A percentile compares a stretch with the other conserved stretches of the same genome.
phyloP scores from a whole-genome alignment of 306 rosid species.

The Cajanus cajan region DNA sequence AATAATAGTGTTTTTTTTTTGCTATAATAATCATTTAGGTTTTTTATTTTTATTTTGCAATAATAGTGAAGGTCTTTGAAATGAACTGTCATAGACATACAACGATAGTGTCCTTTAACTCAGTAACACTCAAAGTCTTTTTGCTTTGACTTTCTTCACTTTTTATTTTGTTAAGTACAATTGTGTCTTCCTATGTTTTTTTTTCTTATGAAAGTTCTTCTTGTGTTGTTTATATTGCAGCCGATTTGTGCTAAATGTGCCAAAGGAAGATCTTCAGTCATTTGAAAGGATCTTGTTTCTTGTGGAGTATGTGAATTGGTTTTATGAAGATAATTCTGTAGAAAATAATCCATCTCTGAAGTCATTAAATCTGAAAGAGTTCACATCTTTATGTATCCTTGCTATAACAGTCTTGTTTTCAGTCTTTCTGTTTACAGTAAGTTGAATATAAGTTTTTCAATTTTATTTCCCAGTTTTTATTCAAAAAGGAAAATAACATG shows the following conservation, averaged over 20 bases:
- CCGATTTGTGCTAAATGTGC: slow-evolving; percentile 94
- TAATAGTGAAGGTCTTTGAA: background rate
- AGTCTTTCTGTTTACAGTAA: background rate
- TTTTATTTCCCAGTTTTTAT: too few species aligned
- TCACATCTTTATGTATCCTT: slow-evolving; percentile 92
- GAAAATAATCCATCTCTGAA: slow-evolving; percentile 93
- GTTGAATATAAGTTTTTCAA: background rate
- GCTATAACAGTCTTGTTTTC: background rate
- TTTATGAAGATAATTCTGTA: slow-evolving; percentile 94
- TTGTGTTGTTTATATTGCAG: slow-evolving; percentile 48
- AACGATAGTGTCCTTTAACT: background rate
- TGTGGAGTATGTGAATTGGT: slow-evolving; percentile 99
- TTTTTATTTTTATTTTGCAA: background rate
- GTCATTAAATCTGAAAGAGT: slow-evolving; percentile 98
- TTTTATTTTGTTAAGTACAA: background rate
- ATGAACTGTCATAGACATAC: background rate
- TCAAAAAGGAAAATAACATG: too few species aligned
- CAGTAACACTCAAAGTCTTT: background rate
- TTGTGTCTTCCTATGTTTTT: too few species aligned
- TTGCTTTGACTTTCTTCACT: slow-evolving; percentile 1
- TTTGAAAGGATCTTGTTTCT: slow-evolving; percentile 95
- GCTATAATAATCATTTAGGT: background rate
- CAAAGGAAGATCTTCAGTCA: slow-evolving; percentile 95
- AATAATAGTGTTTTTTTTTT: background rate
- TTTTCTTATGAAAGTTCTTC: background rate